These are phyloP conservation scores for Eutrema japonicum DNA, from an alignment of 345 rosid genomes.

Conservation along the genomic window DNA sequence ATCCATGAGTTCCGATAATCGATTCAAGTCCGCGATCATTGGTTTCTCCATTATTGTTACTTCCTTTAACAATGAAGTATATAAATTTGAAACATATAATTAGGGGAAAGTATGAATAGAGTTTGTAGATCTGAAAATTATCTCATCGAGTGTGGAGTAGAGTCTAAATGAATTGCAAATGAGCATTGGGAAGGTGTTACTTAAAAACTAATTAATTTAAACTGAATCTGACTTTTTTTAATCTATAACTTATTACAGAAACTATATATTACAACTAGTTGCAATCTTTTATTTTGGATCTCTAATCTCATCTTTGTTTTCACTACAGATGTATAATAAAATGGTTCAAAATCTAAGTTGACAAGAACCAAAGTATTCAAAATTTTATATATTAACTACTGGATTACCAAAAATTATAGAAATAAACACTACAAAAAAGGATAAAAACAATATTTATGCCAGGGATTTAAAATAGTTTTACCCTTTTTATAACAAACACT, in stretches of 20 bases:
- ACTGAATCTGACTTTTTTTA: not conserved
- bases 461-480: slow-evolving; percentile 12
- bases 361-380: not conserved
- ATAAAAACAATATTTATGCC: slow-evolving; percentile 8
- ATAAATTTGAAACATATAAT: not conserved
- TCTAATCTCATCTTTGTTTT: not conserved
- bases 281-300: not conserved
- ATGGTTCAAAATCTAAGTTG: not conserved
- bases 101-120: not conserved
- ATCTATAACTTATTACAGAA: not conserved
- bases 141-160: not conserved
- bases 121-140: not conserved
- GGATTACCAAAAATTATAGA: slow-evolving; percentile 15
- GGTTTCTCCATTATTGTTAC: slow-evolving; percentile 48
- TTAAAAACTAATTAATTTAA: not conserved
- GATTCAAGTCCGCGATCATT: slow-evolving; percentile 60
- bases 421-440: not conserved
- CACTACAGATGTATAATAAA: not conserved
- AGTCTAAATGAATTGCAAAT: not conserved
- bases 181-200: not conserved
- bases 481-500: slow-evolving; percentile 25
- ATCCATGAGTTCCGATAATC: slow-evolving; percentile 58
- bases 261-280: not conserved
- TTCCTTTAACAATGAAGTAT: slow-evolving; percentile 56
- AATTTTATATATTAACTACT: not conserved